These are phyloP conservation scores for Eutrema salsugineum DNA, from an alignment of 441 rosid species.

Conservation along the genomic window DNA sequence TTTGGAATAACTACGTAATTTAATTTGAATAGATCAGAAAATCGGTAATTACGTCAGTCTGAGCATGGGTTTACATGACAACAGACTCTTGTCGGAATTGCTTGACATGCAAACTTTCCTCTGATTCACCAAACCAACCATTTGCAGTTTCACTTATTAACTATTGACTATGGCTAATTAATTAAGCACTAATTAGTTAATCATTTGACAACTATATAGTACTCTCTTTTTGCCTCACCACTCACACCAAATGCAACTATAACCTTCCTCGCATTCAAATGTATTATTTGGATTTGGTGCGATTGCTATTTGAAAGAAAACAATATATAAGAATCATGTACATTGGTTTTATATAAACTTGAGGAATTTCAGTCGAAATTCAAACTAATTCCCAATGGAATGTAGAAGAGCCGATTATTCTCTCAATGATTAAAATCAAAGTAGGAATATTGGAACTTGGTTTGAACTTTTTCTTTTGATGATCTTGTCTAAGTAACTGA, in stretches of 20 bases:
- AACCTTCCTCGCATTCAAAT: conserved; percentile 14
- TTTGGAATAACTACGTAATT: background rate
- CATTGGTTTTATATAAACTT: background rate
- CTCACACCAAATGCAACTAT: conserved; percentile 23
- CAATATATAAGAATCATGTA: background rate
- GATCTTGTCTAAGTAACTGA: too few species aligned
- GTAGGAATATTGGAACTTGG: background rate
- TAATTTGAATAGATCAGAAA: background rate
- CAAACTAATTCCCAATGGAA: background rate
- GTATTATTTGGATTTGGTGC: background rate
- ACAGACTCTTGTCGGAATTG: conserved; percentile 5
- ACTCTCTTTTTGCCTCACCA: conserved; percentile 3
- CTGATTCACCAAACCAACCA: conserved; percentile 21
- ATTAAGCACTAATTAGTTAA: conserved; percentile 8
- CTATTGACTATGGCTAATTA: background rate
- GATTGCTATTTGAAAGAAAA: background rate
- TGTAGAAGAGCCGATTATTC: too few species aligned
- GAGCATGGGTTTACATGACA: conserved; percentile 25
- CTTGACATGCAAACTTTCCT: conserved; percentile 30
- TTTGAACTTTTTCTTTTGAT: background rate
- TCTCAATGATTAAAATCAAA: background rate
- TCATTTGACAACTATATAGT: background rate
- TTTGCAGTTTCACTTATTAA: conserved; percentile 3
- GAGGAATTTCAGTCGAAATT: background rate
- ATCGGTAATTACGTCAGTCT: conserved; percentile 27